These are phyloP conservation scores for Gossypium davidsonii DNA, from an alignment of 441 rosid species.

Conservation along the genomic window DNA sequence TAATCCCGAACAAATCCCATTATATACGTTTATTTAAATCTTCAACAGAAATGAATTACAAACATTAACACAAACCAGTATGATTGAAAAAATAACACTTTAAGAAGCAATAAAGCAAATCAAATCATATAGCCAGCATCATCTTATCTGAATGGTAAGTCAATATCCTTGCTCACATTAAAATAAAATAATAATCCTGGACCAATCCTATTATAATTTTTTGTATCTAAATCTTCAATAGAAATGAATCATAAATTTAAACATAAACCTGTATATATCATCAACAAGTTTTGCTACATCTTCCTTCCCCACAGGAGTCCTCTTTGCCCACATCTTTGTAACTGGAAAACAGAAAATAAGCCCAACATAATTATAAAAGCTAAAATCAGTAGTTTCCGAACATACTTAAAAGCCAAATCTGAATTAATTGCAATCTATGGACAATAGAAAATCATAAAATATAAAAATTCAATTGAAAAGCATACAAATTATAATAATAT, in stretches of 20 bases:
- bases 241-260: neutral
- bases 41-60: neutral
- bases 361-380: slow-evolving; percentile 9
- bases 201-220: neutral
- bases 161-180: neutral
- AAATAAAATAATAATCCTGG: neutral
- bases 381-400: neutral
- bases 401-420: neutral
- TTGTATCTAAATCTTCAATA: neutral
- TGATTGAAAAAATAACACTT: slow-evolving; percentile 14
- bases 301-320: slow-evolving; percentile 60
- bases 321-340: slow-evolving; percentile 67
- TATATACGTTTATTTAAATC: neutral
- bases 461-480: neutral
- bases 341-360: slow-evolving; percentile 28
- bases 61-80: slow-evolving; percentile 49
- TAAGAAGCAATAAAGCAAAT: neutral
- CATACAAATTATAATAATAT: neutral
- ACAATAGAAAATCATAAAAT: neutral
- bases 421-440: neutral
- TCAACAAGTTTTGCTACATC: slow-evolving; percentile 84
- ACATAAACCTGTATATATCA: slow-evolving; percentile 72
- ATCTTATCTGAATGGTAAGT: neutral
- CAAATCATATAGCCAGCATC: neutral
- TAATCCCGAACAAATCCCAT: neutral